These are phyloP conservation scores for Typha latifolia DNA, from an alignment of 176 grass and related monocot genomes.

Conservation along the genomic window DNA sequence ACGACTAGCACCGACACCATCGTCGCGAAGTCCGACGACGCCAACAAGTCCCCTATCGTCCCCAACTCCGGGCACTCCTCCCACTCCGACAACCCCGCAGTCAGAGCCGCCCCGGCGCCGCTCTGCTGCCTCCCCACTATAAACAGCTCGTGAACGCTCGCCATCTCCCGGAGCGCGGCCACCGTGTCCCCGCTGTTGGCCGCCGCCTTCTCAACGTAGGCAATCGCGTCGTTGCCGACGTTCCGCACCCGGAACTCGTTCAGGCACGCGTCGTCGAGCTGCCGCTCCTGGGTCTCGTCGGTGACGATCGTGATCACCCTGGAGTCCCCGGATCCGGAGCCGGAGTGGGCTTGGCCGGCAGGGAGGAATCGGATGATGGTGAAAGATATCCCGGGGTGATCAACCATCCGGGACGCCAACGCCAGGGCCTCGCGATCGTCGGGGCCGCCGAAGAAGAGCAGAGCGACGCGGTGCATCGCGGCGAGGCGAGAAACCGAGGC, in stretches of 20 bases:
- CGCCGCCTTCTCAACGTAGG: slow-evolving; percentile 35
- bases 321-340: neutral
- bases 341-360: slow-evolving; percentile 9
- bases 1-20: slow-evolving; percentile 62
- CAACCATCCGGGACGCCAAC: slow-evolving; percentile 54
- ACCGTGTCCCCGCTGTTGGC: slow-evolving; percentile 64
- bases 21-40: slow-evolving; percentile 63
- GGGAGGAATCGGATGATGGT: slow-evolving; percentile 52
- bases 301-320: slow-evolving; percentile 27
- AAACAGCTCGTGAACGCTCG: slow-evolving; percentile 50
- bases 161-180: slow-evolving; percentile 45
- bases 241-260: slow-evolving; percentile 52
- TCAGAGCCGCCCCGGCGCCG: slow-evolving; percentile 37
- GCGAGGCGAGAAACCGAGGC: slow-evolving; percentile 25
- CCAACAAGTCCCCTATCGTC: slow-evolving; percentile 76
- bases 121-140: slow-evolving; percentile 58
- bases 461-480: slow-evolving; percentile 32
- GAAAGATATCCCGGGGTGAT: slow-evolving; percentile 34
- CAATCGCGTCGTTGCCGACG: slow-evolving; percentile 25
- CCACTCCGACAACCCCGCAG: slow-evolving; percentile 55
- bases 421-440: slow-evolving; percentile 88
- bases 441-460: slow-evolving; percentile 79
- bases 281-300: slow-evolving; percentile 29
- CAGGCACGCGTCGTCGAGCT: slow-evolving; percentile 65
- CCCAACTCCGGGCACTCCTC: slow-evolving; percentile 82